These are phyloP conservation scores for Arachis monticola DNA, from an alignment of 331 rosid species.

Conservation along the genomic window DNA sequence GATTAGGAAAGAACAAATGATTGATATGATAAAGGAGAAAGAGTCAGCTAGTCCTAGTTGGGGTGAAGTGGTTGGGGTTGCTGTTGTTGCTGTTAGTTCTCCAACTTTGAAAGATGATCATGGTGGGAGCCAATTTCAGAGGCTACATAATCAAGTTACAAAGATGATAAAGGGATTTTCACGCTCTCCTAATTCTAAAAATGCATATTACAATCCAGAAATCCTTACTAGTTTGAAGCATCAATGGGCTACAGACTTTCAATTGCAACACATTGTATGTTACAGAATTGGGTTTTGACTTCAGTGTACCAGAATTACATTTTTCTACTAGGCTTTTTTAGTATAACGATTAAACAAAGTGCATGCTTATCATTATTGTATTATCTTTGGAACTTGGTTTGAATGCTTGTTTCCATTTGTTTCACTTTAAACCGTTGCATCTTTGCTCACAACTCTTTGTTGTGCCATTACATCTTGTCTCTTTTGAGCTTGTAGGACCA, in stretches of 20 bases:
- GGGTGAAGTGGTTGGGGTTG: slow-evolving; percentile 78
- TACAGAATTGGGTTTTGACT: slow-evolving; percentile 39
- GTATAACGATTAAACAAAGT: slow-evolving; percentile 17
- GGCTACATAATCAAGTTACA: slow-evolving; percentile 68
- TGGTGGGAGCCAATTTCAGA: slow-evolving; percentile 68
- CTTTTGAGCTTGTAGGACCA: slow-evolving; percentile 71
- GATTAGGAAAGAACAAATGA: slow-evolving; percentile 50
- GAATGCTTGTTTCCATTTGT: slow-evolving; percentile 4
- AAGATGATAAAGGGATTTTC: slow-evolving; percentile 78
- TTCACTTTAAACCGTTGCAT: neutral
- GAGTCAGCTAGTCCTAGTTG: slow-evolving; percentile 70
- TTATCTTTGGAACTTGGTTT: slow-evolving; percentile 22
- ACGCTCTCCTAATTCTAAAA: slow-evolving; percentile 60
- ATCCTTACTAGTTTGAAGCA: slow-evolving; percentile 90
- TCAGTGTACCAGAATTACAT: slow-evolving; percentile 18
- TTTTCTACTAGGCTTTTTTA: slow-evolving; percentile 19
- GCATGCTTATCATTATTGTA: slow-evolving; percentile 8
- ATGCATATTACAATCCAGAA: slow-evolving; percentile 83
- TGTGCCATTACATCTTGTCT: slow-evolving; percentile 18
- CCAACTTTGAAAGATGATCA: slow-evolving; percentile 65
- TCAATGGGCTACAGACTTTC: slow-evolving; percentile 95
- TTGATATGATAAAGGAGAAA: slow-evolving; percentile 60
- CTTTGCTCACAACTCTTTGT: slow-evolving; percentile 14
- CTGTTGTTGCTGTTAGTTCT: slow-evolving; percentile 65
- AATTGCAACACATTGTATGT: slow-evolving; percentile 86